Evolutionary conservation across 208 protist genomes (phyloP).

Genomic region (Jaenimonas drosophilae): DNA sequence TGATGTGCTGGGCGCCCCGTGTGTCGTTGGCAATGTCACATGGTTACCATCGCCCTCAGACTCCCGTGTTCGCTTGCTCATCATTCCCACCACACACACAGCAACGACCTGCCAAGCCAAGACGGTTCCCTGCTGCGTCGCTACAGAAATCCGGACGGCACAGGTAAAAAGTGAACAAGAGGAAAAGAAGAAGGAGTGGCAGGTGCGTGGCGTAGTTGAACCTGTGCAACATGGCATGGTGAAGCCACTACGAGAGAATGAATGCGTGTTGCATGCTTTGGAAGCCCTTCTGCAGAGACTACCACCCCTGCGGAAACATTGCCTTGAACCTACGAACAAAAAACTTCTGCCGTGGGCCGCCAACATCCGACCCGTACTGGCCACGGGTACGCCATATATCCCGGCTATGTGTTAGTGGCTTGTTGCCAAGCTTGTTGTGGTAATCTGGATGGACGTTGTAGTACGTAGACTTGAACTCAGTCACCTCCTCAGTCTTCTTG

Average conservation of each 20-base stretch:
- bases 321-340: conserved; percentile 84
- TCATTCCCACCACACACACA: too few relatives aligned
- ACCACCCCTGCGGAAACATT: conserved; percentile 85
- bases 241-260: too few relatives aligned
- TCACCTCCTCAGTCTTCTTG: conserved; percentile 64
- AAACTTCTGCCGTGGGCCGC: conserved; percentile 81
- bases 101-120: too few relatives aligned
- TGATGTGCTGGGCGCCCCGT: too few relatives aligned
- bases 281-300: not conserved
- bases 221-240: too few relatives aligned
- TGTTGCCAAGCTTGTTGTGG: conserved; percentile 56
- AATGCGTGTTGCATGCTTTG: too few relatives aligned
- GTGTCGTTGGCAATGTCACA: too few relatives aligned
- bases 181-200: conserved; percentile 1
- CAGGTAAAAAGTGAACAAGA: conserved; percentile 3
- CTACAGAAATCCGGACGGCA: conserved; percentile 1
- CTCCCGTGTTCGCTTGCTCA: too few relatives aligned
- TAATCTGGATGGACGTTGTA: conserved; percentile 88
- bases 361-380: conserved; percentile 80
- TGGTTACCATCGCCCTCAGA: too few relatives aligned
- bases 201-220: too few relatives aligned
- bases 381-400: conserved; percentile 81
- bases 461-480: conserved; percentile 76
- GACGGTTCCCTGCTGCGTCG: not conserved
- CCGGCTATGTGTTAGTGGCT: conserved; percentile 55